Evolutionary conservation across 208 protist species (phyloP), one percentile per base, ranked within the genome.

Genomic region (Trypanosoma boissoni): DNA sequence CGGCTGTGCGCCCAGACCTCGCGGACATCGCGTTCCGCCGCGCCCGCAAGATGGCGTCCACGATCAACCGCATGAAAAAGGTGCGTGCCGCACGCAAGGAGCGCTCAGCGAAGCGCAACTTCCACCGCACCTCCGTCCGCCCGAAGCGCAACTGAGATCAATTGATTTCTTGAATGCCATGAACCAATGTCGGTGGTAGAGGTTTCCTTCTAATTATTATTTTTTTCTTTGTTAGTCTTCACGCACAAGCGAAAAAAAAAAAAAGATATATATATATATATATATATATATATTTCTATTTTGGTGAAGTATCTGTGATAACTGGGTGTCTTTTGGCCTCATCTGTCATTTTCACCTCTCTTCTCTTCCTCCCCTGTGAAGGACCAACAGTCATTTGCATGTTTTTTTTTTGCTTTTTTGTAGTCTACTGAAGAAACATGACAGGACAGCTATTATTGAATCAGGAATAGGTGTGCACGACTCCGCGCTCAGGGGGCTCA

Each of bases 1-100:
- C 81, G 28, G 76, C 76, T 10, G 74, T 92, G 31, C 86, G 86
- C 61, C 86, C 86, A 55, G 86, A 92, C 74, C 86, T 89, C 37
- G 82, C 82, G 16, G 74, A 85, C 50, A 67, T 87, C 48, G 59
- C 79, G 20, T 92, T 86, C 77, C 86, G 86, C 74, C 86, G 86
- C 58, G 86, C 86, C 18, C 78, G 77, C 64, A 80, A 81, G 68
- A 71, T 92, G 59, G 79, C 86, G 12, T 58, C 51, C 70, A 77
- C 88, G 31, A 49, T 58, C 29, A 74, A 60, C 62, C 81, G 75
- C 80, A 81, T 74, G 46, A 64, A 58, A 43, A 87, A 87, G 74
- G 76, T 92, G 20, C 32, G 44, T 10, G 85, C 78, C 32, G 81
- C 81, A 37, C 80, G 81, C 77, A 92, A 92, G 85, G 85, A 67